A percentile compares a stretch with the other conserved stretches of the same genome.
Conservation (phyloP, 495 filamentous ascomycete species). For the Aspergillus avenaceus region DNA sequence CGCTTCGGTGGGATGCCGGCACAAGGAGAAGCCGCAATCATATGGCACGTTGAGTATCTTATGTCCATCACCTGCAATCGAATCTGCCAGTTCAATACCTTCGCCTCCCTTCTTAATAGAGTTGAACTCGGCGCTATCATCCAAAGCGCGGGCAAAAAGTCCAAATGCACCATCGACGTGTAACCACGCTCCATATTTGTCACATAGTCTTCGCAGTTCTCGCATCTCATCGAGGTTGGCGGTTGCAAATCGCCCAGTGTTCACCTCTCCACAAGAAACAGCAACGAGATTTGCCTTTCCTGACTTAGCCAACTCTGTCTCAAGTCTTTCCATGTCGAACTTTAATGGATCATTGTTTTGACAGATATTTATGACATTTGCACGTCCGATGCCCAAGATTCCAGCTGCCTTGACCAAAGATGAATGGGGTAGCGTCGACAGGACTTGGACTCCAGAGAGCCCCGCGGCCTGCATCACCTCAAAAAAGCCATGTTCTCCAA, state of each 20-base stretch:
- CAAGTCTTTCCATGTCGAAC: constrained; percentile 61
- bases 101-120: constrained; percentile 49
- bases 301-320: constrained; percentile 45
- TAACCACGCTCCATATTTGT: constrained; percentile 76
- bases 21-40: constrained; percentile 87
- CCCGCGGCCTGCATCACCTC: constrained; percentile 60
- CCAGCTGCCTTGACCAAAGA: constrained; percentile 79
- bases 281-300: constrained; percentile 68
- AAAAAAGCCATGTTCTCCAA: constrained; percentile 66
- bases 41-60: constrained; percentile 97
- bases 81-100: constrained; percentile 82
- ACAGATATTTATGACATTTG: constrained; percentile 57
- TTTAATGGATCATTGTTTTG: constrained; percentile 52
- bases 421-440: constrained; percentile 79
- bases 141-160: constrained; percentile 68
- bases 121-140: constrained; percentile 55
- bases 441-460: constrained; percentile 64
- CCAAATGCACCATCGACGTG: constrained; percentile 94
- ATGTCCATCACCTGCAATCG: constrained; percentile 80
- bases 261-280: constrained; percentile 83
- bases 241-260: constrained; percentile 81
- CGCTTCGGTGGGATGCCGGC: constrained; percentile 53
- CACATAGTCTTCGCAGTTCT: constrained; percentile 62
- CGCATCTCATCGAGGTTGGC: constrained; percentile 54
- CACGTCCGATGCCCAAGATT: constrained; percentile 73